These are phyloP conservation scores for Yamadazyma kanchanaburiensis DNA, from an alignment of 1,139 yeast genomes.

Conservation along the genomic window DNA sequence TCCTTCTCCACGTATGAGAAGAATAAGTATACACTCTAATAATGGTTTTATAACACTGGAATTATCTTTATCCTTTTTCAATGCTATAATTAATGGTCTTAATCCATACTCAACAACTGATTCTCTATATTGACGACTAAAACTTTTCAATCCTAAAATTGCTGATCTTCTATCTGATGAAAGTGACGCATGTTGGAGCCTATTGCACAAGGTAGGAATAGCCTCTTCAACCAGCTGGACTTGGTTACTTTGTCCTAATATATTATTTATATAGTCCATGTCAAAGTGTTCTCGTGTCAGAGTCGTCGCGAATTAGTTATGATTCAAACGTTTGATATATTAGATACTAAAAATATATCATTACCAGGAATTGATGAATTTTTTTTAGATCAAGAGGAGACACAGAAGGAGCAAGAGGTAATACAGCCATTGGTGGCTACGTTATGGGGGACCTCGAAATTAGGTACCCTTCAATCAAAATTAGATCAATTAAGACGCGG, in stretches of 20 bases:
- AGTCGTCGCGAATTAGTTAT: conserved; percentile 2
- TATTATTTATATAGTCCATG: conserved; percentile 42
- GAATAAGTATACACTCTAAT: conserved; percentile 77
- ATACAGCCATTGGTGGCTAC: conserved; percentile 3
- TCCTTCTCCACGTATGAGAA: conserved; percentile 69
- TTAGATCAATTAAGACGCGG: conserved; percentile 25
- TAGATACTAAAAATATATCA: conserved; percentile 4
- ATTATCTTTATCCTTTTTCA: conserved; percentile 67
- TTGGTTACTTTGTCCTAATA: conserved; percentile 30
- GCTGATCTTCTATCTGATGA: conserved; percentile 91
- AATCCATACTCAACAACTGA: conserved; percentile 86
- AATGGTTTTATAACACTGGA: conserved; percentile 75
- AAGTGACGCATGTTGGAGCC: conserved; percentile 78
- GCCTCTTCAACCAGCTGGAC: conserved; percentile 75
- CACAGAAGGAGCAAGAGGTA: neutral
- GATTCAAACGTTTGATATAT: conserved; percentile 2
- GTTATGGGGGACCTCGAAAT: conserved; percentile 28
- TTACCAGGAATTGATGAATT: conserved; percentile 9
- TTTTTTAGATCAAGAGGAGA: conserved; percentile 4
- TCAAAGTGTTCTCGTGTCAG: neutral
- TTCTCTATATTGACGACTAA: conserved; percentile 86
- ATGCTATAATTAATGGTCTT: conserved; percentile 65
- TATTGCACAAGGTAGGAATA: conserved; percentile 82
- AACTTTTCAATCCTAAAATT: conserved; percentile 82
- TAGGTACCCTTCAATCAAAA: conserved; percentile 35